These are phyloP conservation scores for Diplosphaera chodatii DNA, from an alignment of 139 green algal genomes.

Conservation along the genomic window DNA sequence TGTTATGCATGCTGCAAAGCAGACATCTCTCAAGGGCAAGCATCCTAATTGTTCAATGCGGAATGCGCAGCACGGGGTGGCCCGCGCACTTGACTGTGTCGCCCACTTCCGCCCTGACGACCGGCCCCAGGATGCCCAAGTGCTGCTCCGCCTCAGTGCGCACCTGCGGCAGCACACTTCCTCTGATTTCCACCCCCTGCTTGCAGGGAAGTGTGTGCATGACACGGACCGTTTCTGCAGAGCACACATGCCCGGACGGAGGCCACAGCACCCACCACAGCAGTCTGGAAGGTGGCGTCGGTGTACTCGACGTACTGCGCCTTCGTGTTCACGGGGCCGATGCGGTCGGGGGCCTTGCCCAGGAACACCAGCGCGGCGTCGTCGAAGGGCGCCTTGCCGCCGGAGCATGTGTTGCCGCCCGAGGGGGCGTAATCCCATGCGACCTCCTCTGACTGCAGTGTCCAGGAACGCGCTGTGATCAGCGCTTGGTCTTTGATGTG, in stretches of 20 bases:
- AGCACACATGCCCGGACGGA: too few relatives aligned
- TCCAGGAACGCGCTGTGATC: too few relatives aligned
- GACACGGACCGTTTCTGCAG: too few relatives aligned
- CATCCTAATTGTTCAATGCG: too few relatives aligned
- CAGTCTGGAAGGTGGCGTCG: slow-evolving; percentile 65
- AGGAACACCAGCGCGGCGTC: slow-evolving; percentile 33
- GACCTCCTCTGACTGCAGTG: slow-evolving; percentile 1
- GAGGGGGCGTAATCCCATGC: slow-evolving; percentile 38
- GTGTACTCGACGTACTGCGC: slow-evolving; percentile 61
- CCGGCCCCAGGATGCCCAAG: slow-evolving; percentile 58
- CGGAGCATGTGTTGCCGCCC: slow-evolving; percentile 36
- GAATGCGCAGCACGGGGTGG: too few relatives aligned
- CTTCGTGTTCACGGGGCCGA: slow-evolving; percentile 52
- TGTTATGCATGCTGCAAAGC: too few relatives aligned
- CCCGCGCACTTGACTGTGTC: slow-evolving; percentile 41
- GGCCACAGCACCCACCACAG: too few relatives aligned
- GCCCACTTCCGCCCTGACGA: slow-evolving; percentile 51
- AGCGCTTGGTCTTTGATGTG: too few relatives aligned
- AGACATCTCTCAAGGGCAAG: too few relatives aligned
- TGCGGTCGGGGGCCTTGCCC: slow-evolving; percentile 9
- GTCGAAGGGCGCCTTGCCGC: slow-evolving; percentile 17
- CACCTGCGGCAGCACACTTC: too few relatives aligned
- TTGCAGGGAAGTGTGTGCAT: too few relatives aligned
- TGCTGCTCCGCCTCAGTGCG: slow-evolving; percentile 32
- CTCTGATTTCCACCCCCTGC: too few relatives aligned